Percentiles rank a stretch among this genome's conserved stretches.
Conservation (phyloP, 331 rosid species). For the Cucumis variabilis region DNA sequence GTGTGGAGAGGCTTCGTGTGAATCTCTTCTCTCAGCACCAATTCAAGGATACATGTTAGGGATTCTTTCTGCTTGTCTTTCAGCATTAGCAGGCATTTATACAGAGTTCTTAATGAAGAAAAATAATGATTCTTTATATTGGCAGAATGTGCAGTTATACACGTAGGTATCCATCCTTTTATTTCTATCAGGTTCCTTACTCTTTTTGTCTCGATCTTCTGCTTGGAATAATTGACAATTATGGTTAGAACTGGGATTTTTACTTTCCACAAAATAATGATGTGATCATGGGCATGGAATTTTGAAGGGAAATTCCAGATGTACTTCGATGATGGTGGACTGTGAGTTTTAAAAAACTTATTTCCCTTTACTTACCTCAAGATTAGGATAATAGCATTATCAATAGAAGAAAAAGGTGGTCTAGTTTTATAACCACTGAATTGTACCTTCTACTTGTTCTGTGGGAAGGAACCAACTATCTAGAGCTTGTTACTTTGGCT, state of each 20-base stretch:
- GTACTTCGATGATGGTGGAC: too few relatives aligned
- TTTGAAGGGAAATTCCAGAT: not conserved
- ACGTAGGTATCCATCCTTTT: conserved; percentile 61
- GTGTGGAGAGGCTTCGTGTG: conserved; percentile 92
- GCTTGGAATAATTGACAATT: conserved; percentile 1
- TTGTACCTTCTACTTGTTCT: not conserved
- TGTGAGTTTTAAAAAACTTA: too few relatives aligned
- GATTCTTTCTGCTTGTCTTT: conserved; percentile 91
- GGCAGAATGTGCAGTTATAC: conserved; percentile 99
- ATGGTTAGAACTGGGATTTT: not conserved
- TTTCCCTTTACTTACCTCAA: too few relatives aligned
- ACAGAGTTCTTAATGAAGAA: conserved; percentile 99
- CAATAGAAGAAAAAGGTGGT: not conserved
- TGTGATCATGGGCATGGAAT: not conserved
- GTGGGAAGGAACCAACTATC: not conserved
- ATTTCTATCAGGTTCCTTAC: not conserved
- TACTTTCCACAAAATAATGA: not conserved
- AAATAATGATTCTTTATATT: conserved; percentile 91
- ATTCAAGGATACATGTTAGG: conserved; percentile 89
- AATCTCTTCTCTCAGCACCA: conserved; percentile 91
- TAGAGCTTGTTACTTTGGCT: not conserved
- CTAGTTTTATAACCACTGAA: conserved; percentile 13
- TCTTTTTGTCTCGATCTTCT: not conserved
- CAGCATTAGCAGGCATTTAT: conserved; percentile 97
- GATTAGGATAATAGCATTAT: too few relatives aligned